Conservation (phyloP, 1,284 basidiomycete genomes). For the Inonotus obliquus region DNA sequence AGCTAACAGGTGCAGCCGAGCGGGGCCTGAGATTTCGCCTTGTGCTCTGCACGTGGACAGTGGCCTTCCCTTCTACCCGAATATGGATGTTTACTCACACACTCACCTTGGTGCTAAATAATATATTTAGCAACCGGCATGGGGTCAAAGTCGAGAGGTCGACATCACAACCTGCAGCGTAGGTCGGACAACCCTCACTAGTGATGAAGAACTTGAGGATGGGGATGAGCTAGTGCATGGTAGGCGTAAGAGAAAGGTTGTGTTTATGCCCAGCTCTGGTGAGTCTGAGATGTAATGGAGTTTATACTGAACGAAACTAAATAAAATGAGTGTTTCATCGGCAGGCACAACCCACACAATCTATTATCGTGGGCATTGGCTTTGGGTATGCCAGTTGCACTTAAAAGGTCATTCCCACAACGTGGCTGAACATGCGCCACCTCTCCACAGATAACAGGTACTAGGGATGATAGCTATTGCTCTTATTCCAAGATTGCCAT, state of each 20-base stretch:
- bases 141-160: constrained; percentile 79
- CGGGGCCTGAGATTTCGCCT: not conserved
- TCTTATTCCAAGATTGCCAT: constrained; percentile 70
- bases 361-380: constrained; percentile 82
- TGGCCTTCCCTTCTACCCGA: not conserved
- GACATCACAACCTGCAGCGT: constrained; percentile 77
- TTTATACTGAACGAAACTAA: constrained; percentile 6
- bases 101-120: not conserved
- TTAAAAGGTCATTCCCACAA: constrained; percentile 8
- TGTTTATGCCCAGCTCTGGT: constrained; percentile 75
- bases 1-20: too few species aligned
- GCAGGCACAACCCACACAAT: constrained; percentile 81
- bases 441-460: constrained; percentile 63
- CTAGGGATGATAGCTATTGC: constrained; percentile 69
- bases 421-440: constrained; percentile 13
- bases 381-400: constrained; percentile 49
- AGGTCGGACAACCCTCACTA: constrained; percentile 57
- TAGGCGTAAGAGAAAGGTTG: constrained; percentile 65
- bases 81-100: not conserved
- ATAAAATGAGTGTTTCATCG: not conserved
- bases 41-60: not conserved
- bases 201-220: constrained; percentile 63
- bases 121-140: constrained; percentile 68
- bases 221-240: constrained; percentile 55
- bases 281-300: constrained; percentile 30